phyloP scores from a whole-genome alignment of 345 rosid genomes.

The Raphanus raphanistrum region DNA sequence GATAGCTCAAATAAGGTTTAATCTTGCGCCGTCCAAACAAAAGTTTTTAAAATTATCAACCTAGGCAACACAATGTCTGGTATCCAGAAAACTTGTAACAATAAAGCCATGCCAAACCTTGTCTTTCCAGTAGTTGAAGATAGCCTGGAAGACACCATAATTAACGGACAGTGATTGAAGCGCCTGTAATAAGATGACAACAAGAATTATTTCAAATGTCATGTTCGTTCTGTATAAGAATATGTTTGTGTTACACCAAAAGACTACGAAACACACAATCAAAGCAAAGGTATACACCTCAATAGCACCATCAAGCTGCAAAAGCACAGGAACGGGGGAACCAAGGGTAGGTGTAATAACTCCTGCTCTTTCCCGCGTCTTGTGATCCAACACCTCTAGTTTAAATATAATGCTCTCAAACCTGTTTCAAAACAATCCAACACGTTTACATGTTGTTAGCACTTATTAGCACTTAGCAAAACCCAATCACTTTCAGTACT shows the following conservation, averaged over 20 bases:
- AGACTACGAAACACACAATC: neutral
- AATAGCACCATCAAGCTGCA: slow-evolving; percentile 75
- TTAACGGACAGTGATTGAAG: slow-evolving; percentile 61
- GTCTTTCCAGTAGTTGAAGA: slow-evolving; percentile 80
- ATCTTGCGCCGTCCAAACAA: too few relatives aligned
- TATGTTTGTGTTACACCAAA: neutral
- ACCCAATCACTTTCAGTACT: neutral
- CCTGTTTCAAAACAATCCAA: slow-evolving; percentile 44
- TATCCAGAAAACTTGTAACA: neutral
- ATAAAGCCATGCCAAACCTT: slow-evolving; percentile 52
- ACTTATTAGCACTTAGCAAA: neutral
- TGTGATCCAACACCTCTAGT: slow-evolving; percentile 92
- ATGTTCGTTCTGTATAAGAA: neutral
- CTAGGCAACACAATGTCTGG: neutral
- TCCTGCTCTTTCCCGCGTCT: slow-evolving; percentile 93
- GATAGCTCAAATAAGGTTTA: too few relatives aligned
- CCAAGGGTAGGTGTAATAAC: slow-evolving; percentile 75
- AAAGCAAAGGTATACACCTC: slow-evolving; percentile 24
- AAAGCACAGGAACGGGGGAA: slow-evolving; percentile 70
- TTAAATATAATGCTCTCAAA: slow-evolving; percentile 75
- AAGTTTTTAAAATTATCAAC: neutral
- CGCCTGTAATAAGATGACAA: slow-evolving; percentile 50
- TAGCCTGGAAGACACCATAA: slow-evolving; percentile 66
- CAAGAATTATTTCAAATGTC: neutral
- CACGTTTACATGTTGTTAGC: neutral